Base-by-base conservation (phyloP, 2,329 filamentous ascomycete species). In the Fusarium verrucosum region DNA sequence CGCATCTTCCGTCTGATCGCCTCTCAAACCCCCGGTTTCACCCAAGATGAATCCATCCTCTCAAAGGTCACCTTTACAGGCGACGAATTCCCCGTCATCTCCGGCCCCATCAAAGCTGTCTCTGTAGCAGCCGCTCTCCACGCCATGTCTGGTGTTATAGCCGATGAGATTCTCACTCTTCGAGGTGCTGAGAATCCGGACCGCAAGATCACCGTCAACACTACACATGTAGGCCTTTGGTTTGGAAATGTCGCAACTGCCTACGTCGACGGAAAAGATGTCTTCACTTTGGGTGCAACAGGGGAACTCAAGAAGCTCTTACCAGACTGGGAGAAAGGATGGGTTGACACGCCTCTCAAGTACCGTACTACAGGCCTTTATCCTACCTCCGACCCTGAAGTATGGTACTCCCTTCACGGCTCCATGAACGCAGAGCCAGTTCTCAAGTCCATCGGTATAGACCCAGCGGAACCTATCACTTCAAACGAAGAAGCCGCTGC, bases 331-430 rank as follows among this genome's bases (percentile, higher is more conserved):
- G 57, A 60, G 17, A 20, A n/a, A 25, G 57, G 57, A 4, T 61
- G 57, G 57, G 56, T 60, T 10, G 57, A 55, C 3, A 61, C 58
- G 1, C 58, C 56, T 5, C 36, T 61, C 7, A 61, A 61, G 14
- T 61, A 61, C 11, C 56, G 61, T 4, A 55, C 61, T 3, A 64
- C 61, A 3, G 79, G 76, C 3, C 76, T 83, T 41, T 85, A 84
- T 60, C 79, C 78, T 9, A 85, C 83, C 1, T 78, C 75, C n/a
- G 72, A 80, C 30, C 70, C 75, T 0, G 73, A 75, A 1, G 76
- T 79, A 1, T 83, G 80, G 79, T 85, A 82, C 66, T 81, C 81
- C 11, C 73, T 85, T 1, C 81, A 85, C 50, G 83, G 83, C 7
- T 83, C 79, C 1, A 73, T 85, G 40, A 70, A 82, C 32, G 78